phyloP scores from a whole-genome alignment of 768 basidiomycete species.

The Lentinula sp. region DNA sequence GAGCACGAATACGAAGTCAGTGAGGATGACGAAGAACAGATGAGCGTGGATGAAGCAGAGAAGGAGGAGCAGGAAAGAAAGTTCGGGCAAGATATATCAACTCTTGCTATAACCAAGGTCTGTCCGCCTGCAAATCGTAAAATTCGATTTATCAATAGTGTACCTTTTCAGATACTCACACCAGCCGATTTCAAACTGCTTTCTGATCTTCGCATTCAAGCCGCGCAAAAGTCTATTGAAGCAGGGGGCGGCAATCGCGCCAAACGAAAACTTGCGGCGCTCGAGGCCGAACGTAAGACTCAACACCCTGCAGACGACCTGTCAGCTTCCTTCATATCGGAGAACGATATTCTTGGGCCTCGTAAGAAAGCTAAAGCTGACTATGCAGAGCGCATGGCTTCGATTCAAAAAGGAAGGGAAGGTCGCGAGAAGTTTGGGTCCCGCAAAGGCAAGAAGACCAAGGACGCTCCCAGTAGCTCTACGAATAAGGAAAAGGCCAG shows the following conservation, averaged over 20 bases:
- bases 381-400: slow-evolving; percentile 91
- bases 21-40: slow-evolving; percentile 67
- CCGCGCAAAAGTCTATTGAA: slow-evolving; percentile 66
- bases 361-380: slow-evolving; percentile 90
- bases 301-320: slow-evolving; percentile 17
- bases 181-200: slow-evolving; percentile 94
- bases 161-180: slow-evolving; percentile 74
- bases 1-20: slow-evolving; percentile 57
- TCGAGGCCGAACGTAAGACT: slow-evolving; percentile 62
- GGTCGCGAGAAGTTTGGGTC: slow-evolving; percentile 92
- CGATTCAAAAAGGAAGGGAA: slow-evolving; percentile 88
- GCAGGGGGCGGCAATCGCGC: slow-evolving; percentile 64
- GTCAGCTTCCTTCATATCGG: slow-evolving; percentile 65
- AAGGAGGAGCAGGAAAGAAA: slow-evolving; percentile 4
- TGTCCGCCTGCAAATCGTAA: not conserved
- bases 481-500: slow-evolving; percentile 90
- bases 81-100: slow-evolving; percentile 38
- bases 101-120: slow-evolving; percentile 79
- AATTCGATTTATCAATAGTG: not conserved
- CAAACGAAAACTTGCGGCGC: slow-evolving; percentile 82
- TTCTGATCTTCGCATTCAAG: slow-evolving; percentile 81
- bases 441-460: slow-evolving; percentile 87
- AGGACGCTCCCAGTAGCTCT: slow-evolving; percentile 73
- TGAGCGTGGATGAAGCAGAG: slow-evolving; percentile 35
- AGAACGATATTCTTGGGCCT: slow-evolving; percentile 88